A percentile compares a stretch with the other conserved stretches of the same genome.
These are phyloP conservation scores for Mycena epipterygia DNA, from an alignment of 768 basidiomycete species.

Conservation along the genomic window DNA sequence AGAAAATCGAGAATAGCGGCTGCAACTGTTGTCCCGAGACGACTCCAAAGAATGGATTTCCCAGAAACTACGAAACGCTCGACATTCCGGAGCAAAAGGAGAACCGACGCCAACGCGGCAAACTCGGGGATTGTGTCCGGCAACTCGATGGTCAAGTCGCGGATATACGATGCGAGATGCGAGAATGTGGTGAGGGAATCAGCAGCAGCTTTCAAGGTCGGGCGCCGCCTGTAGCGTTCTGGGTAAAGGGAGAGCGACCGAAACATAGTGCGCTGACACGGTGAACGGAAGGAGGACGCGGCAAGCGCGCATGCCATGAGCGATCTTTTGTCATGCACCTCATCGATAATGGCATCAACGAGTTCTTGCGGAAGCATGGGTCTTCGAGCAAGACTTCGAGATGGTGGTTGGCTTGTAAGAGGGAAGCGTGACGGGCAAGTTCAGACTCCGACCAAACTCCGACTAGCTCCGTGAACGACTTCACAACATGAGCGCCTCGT, in stretches of 20 bases:
- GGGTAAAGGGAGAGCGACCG: not conserved
- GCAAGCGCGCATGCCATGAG: constrained; percentile 26
- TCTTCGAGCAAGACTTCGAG: too few species aligned
- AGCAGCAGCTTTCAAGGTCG: too few species aligned
- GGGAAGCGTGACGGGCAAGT: too few species aligned
- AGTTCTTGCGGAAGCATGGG: constrained; percentile 27
- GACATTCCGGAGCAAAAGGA: not conserved
- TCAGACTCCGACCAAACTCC: too few species aligned
- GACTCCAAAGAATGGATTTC: not conserved
- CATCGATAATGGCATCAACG: constrained; percentile 20
- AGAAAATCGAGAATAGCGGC: constrained; percentile 5
- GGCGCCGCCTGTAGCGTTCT: not conserved
- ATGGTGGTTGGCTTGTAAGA: too few species aligned
- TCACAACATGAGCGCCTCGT: too few species aligned
- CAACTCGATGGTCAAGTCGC: constrained; percentile 5
- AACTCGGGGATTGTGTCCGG: not conserved
- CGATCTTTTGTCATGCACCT: constrained; percentile 10
- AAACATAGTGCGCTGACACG: constrained; percentile 24
- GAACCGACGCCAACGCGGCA: not conserved
- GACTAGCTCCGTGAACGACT: too few species aligned
- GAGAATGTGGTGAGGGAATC: constrained; percentile 6
- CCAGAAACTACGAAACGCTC: constrained; percentile 3
- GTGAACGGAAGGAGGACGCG: constrained; percentile 9
- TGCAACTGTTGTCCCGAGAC: not conserved
- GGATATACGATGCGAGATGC: constrained; percentile 16